Percentiles rank a stretch among this genome's conserved stretches.
phyloP scores from a whole-genome alignment of 1,284 basidiomycete species.

The Apiotrichum porosum region DNA sequence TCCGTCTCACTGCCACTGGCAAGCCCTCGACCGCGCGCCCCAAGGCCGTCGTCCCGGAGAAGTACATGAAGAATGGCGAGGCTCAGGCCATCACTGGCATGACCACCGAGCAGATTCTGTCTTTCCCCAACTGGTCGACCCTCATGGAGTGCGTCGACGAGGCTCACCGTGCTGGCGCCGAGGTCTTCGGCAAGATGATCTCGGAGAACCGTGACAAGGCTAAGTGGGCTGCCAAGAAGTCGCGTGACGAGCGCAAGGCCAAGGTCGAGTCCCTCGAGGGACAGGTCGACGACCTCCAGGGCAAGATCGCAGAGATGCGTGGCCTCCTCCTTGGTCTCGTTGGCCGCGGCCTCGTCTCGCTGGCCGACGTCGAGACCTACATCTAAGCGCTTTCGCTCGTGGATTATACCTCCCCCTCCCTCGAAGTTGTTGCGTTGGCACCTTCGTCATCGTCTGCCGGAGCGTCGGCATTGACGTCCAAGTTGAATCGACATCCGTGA shows the following conservation, averaged over 20 bases:
- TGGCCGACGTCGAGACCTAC: constrained; percentile 23
- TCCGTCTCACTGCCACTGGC: constrained; percentile 27
- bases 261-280: constrained; percentile 37
- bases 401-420: not conserved
- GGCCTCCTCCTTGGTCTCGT: constrained; percentile 24
- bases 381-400: constrained; percentile 5
- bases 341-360: constrained; percentile 23
- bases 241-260: constrained; percentile 35
- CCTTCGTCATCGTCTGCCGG: not conserved
- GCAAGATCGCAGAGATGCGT: constrained; percentile 24
- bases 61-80: constrained; percentile 37
- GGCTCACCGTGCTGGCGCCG: constrained; percentile 21
- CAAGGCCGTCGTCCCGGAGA: constrained; percentile 38
- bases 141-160: constrained; percentile 29
- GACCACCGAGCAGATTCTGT: constrained; percentile 26
- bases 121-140: constrained; percentile 29
- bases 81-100: constrained; percentile 34
- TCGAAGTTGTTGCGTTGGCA: not conserved
- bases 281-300: constrained; percentile 28
- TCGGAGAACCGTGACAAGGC: constrained; percentile 39
- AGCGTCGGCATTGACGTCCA: not conserved
- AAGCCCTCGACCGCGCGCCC: constrained; percentile 39
- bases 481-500: constrained; percentile 2
- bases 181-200: constrained; percentile 38
- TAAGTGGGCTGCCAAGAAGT: constrained; percentile 41